phyloP scores from a whole-genome alignment of 805 yeast species.

The Wickerhamomyces tratensis region DNA sequence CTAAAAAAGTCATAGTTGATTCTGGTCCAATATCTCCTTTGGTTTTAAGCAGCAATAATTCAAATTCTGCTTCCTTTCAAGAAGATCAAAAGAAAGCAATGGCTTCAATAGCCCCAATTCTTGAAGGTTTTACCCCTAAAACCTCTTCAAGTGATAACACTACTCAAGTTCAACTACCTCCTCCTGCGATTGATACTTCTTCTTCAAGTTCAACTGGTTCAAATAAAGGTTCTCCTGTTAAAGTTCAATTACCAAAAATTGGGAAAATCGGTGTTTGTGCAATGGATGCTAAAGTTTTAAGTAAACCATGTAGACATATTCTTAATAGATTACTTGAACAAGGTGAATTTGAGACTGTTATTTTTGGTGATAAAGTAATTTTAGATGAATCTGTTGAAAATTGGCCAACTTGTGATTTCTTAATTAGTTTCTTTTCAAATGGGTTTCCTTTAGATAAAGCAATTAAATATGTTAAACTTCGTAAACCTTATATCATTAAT shows the following conservation, averaged over 20 bases:
- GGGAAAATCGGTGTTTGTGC: constrained; percentile 99
- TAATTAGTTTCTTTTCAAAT: constrained; percentile 86
- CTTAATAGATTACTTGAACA: constrained; percentile 79
- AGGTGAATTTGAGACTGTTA: constrained; percentile 94
- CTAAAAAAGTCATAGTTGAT: constrained; percentile 1
- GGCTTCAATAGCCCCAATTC: constrained; percentile 72
- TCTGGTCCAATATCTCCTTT: constrained; percentile 23
- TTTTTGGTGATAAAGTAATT: constrained; percentile 95
- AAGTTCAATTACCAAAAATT: constrained; percentile 51
- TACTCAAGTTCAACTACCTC: constrained; percentile 14
- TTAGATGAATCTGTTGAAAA: constrained; percentile 88
- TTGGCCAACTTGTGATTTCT: constrained; percentile 98
- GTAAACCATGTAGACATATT: constrained; percentile 92
- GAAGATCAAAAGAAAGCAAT: constrained; percentile 43
- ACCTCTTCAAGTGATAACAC: constrained; percentile 44
- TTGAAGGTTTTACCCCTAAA: constrained; percentile 66
- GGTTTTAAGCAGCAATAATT: constrained; percentile 11
- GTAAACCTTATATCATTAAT: constrained; percentile 85
- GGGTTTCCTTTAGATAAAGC: constrained; percentile 98
- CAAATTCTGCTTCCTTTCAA: constrained; percentile 5
- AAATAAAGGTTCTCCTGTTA: constrained; percentile 8
- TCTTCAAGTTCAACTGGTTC: constrained; percentile 4
- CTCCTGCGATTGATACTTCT: constrained; percentile 8
- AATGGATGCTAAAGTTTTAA: constrained; percentile 93
- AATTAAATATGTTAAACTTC: constrained; percentile 74